Evolutionary conservation across 2,329 filamentous ascomycete species (phyloP), one percentile per base, ranked within the genome.

Genomic region (Fusarium sp.): DNA sequence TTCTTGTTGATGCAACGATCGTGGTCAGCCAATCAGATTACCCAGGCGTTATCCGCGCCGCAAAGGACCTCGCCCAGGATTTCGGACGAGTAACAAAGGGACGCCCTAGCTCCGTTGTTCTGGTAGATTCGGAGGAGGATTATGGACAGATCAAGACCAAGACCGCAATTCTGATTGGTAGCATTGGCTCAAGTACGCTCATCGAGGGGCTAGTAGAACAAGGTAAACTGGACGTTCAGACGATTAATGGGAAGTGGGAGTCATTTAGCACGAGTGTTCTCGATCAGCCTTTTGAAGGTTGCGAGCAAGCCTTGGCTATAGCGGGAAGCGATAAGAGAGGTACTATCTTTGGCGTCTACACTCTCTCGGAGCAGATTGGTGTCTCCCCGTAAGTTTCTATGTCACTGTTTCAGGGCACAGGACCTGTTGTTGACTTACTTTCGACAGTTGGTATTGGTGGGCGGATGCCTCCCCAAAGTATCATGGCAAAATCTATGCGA

Each of bases 371-470:
- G 8, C 67, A 71, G 3, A 69, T 71, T 7, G 67, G 68, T 0
- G 60, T 70, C 3, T 70, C 68, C 0, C 68, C 68, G 64, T 70
- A n/a, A 54, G 67, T 37, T 10, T 13, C 12, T 13, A 6, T 9
- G 5, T 2, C 4, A 10, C 8, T 2, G 1, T 9, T 4, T 0
- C 0, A 2, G 4, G 18, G 4, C 2, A 13, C 0, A 1, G 8
- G 2, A 8, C 1, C 10, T 7, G 8, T 0, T 7, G 8, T 0
- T 1, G 3, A 11, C 53, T 59, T 0, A 65, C 9, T 16, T 0
- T 0, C 0, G 1, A 0, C 4, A 72, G 70, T 1, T 73, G 70
- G 70, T 70, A 70, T 16, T 72, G 70, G 70, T 72, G 70, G 70
- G 70, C 70, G 0, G 70, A 72, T 16, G 65, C 70, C 1, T 55